Percentiles rank a stretch among this genome's conserved stretches.
These are phyloP conservation scores for Trichoderma orchidacearum DNA, from an alignment of 495 filamentous ascomycete genomes.

Conservation along the genomic window DNA sequence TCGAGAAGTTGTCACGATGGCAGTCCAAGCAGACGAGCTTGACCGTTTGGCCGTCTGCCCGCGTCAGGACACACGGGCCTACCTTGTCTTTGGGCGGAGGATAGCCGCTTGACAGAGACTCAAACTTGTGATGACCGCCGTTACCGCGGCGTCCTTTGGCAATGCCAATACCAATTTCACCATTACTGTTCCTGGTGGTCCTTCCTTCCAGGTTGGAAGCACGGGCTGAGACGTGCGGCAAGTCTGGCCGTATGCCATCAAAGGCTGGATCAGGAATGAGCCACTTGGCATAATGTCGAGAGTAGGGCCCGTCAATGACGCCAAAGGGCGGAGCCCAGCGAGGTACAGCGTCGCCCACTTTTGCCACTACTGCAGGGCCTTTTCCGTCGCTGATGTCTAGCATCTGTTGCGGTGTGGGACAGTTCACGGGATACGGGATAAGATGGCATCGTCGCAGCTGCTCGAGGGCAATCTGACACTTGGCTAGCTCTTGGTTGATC, in stretches of 20 bases:
- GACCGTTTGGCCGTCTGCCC: conserved; percentile 39
- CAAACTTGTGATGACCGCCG: conserved; percentile 44
- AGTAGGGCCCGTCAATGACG: conserved; percentile 81
- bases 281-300: conserved; percentile 89
- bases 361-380: conserved; percentile 47
- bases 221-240: conserved; percentile 8
- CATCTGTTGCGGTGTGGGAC: conserved; percentile 45
- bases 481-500: conserved; percentile 92
- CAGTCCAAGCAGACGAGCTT: conserved; percentile 88
- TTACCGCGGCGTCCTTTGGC: conserved; percentile 28
- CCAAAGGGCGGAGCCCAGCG: conserved; percentile 70
- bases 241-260: conserved; percentile 46
- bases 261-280: conserved; percentile 80
- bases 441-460: conserved; percentile 84
- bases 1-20: conserved; percentile 77
- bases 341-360: conserved; percentile 44
- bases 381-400: conserved; percentile 55
- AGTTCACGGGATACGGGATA: conserved; percentile 66
- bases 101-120: conserved; percentile 60
- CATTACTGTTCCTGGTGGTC: conserved; percentile 58
- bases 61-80: conserved; percentile 36
- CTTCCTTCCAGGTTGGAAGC: conserved; percentile 44
- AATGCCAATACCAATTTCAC: conserved; percentile 38
- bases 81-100: conserved; percentile 53
- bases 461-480: conserved; percentile 90